Evolutionary conservation across 768 basidiomycete genomes (phyloP), one percentile per base, ranked within the genome.

Genomic region (Podaxis sp.): DNA sequence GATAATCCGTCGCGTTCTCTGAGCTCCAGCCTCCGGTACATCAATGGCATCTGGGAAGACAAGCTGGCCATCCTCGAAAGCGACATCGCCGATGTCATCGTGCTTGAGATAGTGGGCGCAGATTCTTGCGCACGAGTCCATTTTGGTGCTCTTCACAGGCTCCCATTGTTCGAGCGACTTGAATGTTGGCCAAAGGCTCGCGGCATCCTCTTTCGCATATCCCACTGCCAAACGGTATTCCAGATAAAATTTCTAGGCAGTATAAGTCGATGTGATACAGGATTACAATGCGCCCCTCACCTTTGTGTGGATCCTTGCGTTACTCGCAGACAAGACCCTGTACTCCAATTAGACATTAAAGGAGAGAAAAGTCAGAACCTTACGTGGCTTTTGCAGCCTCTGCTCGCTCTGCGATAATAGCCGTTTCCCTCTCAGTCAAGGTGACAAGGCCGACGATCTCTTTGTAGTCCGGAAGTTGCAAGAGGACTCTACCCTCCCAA

Each of bases 381-480:
- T 12, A 61, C 53, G 17, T 38, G 2, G 50, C 41, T 11, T 53
- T 24, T 13, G 25, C 29, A 5, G 19, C 53, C 6, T 29, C 52
- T 52, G 25, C 51, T 6, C 27, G 55, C 0, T 55, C 40, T 0
- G 54, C 54, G 3, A 72, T 69, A 2, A 72, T 69, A 3, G 61
- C 46, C 2, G 54, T 54, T 61, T 74, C 73, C 1, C 67, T 55
- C 0, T 63, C 38, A 4, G 67, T 69, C 2, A 73, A 57, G 0
- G 58, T 47, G 3, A 72, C 46, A 6, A 66, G 15, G 0, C 57
- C 65, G 3, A 49, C 54, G 1, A 61, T 41, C 1, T 56, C 58
- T 1, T 56, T 22, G 19, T 49, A 62, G 4, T 49, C 37, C 0
- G 69, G 72, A 27, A 73, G 63, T 7, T 54, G 15, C 2, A 74